A percentile compares a stretch with the other conserved stretches of the same genome.
Conservation (phyloP, 768 basidiomycete genomes). For the Galerina sulciceps region DNA sequence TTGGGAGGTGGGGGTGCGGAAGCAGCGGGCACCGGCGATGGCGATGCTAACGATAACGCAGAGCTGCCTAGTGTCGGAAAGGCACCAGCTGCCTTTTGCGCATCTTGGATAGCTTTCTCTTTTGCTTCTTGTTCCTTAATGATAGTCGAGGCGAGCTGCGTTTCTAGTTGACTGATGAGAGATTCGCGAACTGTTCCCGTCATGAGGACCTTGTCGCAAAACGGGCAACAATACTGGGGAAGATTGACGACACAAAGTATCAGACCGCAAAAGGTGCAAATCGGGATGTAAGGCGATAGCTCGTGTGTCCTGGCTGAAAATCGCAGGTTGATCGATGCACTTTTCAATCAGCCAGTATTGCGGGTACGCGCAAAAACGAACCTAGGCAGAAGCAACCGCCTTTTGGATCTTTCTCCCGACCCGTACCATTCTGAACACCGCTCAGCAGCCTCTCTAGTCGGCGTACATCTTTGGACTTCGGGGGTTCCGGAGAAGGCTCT, state of each 20-base stretch:
- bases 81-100: slow-evolving; percentile 55
- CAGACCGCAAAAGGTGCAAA: slow-evolving; percentile 64
- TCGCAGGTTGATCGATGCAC: not conserved
- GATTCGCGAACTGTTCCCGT: slow-evolving; percentile 31
- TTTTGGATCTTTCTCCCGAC: slow-evolving; percentile 51
- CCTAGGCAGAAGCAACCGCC: slow-evolving; percentile 78
- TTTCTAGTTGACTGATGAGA: slow-evolving; percentile 48
- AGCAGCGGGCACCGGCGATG: slow-evolving; percentile 11
- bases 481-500: slow-evolving; percentile 30
- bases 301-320: slow-evolving; percentile 55
- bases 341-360: not conserved
- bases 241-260: slow-evolving; percentile 63
- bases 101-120: slow-evolving; percentile 50
- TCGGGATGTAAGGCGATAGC: slow-evolving; percentile 58
- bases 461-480: slow-evolving; percentile 54
- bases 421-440: slow-evolving; percentile 38
- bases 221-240: slow-evolving; percentile 59
- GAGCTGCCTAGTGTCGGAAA: slow-evolving; percentile 56
- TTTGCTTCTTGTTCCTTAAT: slow-evolving; percentile 53
- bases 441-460: slow-evolving; percentile 50
- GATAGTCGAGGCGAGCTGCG: slow-evolving; percentile 45
- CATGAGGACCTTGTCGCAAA: slow-evolving; percentile 48
- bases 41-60: slow-evolving; percentile 6
- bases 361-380: slow-evolving; percentile 23
- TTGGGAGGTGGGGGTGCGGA: slow-evolving; percentile 25